Evolutionary conservation across 106 monocot genomes (phyloP), one percentile per base, ranked within the genome.

Genomic region (Alisma plantagoaquatica): DNA sequence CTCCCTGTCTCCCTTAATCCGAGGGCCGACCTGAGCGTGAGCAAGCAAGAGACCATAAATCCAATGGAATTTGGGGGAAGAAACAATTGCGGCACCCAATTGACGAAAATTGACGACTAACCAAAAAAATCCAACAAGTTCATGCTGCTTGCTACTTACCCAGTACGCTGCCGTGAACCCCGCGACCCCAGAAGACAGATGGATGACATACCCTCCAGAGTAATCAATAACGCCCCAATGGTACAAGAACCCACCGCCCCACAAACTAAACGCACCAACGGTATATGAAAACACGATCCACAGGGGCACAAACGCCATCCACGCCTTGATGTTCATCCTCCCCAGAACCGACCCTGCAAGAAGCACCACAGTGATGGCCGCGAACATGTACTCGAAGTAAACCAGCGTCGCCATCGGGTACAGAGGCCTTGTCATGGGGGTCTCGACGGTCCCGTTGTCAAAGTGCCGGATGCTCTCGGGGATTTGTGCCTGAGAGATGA

Each of bases 201-300:
- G 77, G 45, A 77, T 65, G 30, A 77, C 72, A 33, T 77, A 77
- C 8, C 77, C 71, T 10, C 72, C 77, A 27, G 71, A 67, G 48
- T 67, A 77, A 47, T 77, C 77, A 41, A 77, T 67, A 21, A 77
- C 60, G 32, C 77, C 77, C 66, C 60, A 67, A 10, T 77, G 72
- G 58, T 29, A 62, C 18, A 77, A 46, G 57, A 77, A 77, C 1
- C 72, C 77, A 16, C 67, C 72, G 32, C 72, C 66, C 77, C 77
- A 77, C 21, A 77, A 14, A 60, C 66, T 67, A 46, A 71, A 77
- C 6, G 72, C 77, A 4, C 77, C 77, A 8, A 77, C 61, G 20
- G 61, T 71, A 52, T 71, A 77, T n/a, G 71, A 71, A 47, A 71
- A 77, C 26, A 62, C 61, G 22, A 77, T 22, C 76, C 71, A 77